These are phyloP conservation scores for Paraconiothyrium brasiliense DNA, from an alignment of 2,329 filamentous ascomycete species.

Conservation along the genomic window DNA sequence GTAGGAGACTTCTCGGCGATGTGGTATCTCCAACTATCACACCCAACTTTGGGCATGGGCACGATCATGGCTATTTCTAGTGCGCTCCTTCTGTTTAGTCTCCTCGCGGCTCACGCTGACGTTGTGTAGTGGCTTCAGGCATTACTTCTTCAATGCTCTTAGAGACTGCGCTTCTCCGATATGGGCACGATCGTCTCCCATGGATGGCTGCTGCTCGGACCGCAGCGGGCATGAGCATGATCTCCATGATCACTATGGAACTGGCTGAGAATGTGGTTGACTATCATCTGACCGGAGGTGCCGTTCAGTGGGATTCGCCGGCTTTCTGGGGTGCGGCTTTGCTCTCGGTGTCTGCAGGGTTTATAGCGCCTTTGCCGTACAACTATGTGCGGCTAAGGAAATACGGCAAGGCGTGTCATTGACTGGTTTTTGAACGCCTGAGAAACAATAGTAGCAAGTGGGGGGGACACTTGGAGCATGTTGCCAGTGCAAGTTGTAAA, in stretches of 20 bases:
- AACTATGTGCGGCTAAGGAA: constrained; percentile 62
- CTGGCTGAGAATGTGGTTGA: constrained; percentile 64
- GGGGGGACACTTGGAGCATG: background rate
- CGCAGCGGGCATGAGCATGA: constrained; percentile 66
- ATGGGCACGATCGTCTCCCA: constrained; percentile 59
- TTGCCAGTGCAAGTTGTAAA: no score
- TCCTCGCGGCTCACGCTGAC: background rate
- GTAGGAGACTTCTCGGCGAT: constrained; percentile 65
- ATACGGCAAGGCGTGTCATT: constrained; percentile 61
- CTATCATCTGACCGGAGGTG: constrained; percentile 63
- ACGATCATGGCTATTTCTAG: constrained; percentile 63
- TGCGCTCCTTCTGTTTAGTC: background rate
- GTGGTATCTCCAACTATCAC: constrained; percentile 63
- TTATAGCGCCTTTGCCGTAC: constrained; percentile 62
- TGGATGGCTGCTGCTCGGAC: constrained; percentile 61
- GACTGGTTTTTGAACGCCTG: background rate
- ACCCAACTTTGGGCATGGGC: constrained; percentile 58
- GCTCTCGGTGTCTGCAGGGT: constrained; percentile 57
- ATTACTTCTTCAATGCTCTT: constrained; percentile 62
- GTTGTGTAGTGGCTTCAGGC: constrained; percentile 59
- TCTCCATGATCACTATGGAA: constrained; percentile 69
- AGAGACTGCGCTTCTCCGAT: constrained; percentile 61
- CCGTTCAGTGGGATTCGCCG: constrained; percentile 58
- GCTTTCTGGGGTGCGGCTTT: constrained; percentile 63
- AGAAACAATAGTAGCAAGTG: no score